Evolutionary conservation across 805 yeast genomes (phyloP), one percentile per base, ranked within the genome.

Genomic region (Ogataea nakhonphanomensis): DNA sequence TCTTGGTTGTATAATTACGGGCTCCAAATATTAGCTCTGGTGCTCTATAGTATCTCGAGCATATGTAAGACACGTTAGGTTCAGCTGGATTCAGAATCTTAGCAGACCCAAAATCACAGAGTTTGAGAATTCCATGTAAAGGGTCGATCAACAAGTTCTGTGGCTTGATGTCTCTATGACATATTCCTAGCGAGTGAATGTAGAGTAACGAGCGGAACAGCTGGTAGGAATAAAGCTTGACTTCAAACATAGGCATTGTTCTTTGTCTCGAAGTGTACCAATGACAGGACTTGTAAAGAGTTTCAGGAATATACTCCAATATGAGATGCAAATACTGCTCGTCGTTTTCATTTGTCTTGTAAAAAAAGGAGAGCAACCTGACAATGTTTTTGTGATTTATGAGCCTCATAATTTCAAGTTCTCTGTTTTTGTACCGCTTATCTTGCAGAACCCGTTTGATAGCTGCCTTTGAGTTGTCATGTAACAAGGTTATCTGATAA

Each of bases 1-100:
- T 93, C 63, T 91, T 90, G 23, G 97, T 89, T 7, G 98, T 88
- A 65, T 93, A 93, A 64, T 90, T 87, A 21, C 95, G 84, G 10
- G 98, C 95, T 13, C 98, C 99, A 69, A 93, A 93, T 45, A 93
- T 93, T 53, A 93, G 77, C 65, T 93, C 99, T 0, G 99, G 99
- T 6, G 99, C 99, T 42, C 99, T 73, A 66, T 93, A 93, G 66
- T 91, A 93, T 53, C 99, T 76, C 13, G 97, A 89, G 66, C 99
- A 93, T 37, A 93, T 93, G 64, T 93, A 93, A 7, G 95, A 84
- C 20, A 93, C 98, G 60, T 91, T 93, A 31, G 96, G 96, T 62
- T 93, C 98, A 4, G 75, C 72, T 7, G 96, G 93, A 33, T 84
- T 85, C 41, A 93, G 73, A 38, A 85, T 82, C 65, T 93, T 93